A percentile compares a stretch with the other conserved stretches of the same genome.
These are phyloP conservation scores for Saccharomyces hybrid DNA, from an alignment of 1,139 yeast genomes.

Conservation along the genomic window DNA sequence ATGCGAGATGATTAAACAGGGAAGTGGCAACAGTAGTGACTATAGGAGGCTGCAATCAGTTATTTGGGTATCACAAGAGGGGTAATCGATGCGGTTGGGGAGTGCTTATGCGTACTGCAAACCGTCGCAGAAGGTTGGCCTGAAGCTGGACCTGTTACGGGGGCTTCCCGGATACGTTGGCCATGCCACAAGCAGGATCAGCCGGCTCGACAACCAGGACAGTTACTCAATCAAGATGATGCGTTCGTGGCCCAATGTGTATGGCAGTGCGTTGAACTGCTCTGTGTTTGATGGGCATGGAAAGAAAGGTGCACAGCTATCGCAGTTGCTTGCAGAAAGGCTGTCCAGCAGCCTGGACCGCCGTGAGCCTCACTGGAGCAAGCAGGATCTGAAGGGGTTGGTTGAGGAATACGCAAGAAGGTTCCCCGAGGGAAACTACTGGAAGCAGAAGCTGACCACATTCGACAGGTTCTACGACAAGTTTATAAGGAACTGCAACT, in stretches of 20 bases:
- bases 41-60: background rate
- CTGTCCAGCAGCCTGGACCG: slow-evolving; percentile 52
- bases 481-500: slow-evolving; percentile 36
- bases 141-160: slow-evolving; percentile 12
- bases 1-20: background rate
- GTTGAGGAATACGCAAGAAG: slow-evolving; percentile 44
- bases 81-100: background rate
- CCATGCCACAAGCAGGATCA: slow-evolving; percentile 68
- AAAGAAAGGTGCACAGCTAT: slow-evolving; percentile 54
- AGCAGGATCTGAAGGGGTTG: slow-evolving; percentile 33
- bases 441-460: slow-evolving; percentile 68
- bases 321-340: slow-evolving; percentile 48
- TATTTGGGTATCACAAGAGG: background rate
- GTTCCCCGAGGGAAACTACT: slow-evolving; percentile 65
- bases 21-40: slow-evolving; percentile 1
- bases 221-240: slow-evolving; percentile 39
- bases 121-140: slow-evolving; percentile 12
- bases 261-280: slow-evolving; percentile 50
- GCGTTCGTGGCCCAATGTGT: slow-evolving; percentile 30
- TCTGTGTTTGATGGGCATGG: slow-evolving; percentile 93
- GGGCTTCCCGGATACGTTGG: slow-evolving; percentile 45
- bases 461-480: slow-evolving; percentile 39
- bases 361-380: slow-evolving; percentile 25
- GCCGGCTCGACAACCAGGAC: slow-evolving; percentile 76
- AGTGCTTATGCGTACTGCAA: slow-evolving; percentile 1